Evolutionary conservation across 106 monocot genomes (phyloP).

Genomic region (Alisma plantagoaquatica): DNA sequence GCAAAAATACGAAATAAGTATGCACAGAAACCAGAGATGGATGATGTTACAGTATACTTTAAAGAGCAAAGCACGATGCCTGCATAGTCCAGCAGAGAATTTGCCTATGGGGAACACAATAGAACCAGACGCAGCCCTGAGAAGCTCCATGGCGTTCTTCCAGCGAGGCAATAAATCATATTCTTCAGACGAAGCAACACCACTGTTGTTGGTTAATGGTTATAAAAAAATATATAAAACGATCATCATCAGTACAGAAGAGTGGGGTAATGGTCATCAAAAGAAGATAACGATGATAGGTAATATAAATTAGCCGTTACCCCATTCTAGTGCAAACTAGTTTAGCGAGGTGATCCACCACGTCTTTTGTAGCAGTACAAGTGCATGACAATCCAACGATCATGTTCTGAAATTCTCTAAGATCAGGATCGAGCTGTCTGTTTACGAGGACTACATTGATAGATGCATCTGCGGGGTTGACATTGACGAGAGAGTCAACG

Average conservation of each 20-base stretch:
- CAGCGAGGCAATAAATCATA: slow-evolving; percentile 41
- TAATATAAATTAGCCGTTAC: slow-evolving; percentile 18
- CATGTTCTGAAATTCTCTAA: slow-evolving; percentile 44
- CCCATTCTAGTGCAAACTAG: slow-evolving; percentile 76
- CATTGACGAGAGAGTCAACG: slow-evolving; percentile 47
- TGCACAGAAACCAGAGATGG: no score
- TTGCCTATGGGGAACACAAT: slow-evolving; percentile 69
- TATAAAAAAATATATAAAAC: no score
- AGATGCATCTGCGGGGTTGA: slow-evolving; percentile 52
- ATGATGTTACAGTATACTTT: slow-evolving; percentile 41
- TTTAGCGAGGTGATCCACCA: slow-evolving; percentile 77
- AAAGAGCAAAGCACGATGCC: slow-evolving; percentile 79
- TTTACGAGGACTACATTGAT: slow-evolving; percentile 70
- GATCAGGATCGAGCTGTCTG: slow-evolving; percentile 47
- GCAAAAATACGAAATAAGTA: no score
- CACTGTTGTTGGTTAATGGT: slow-evolving; percentile 45
- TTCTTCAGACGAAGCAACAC: slow-evolving; percentile 56
- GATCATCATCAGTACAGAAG: no score
- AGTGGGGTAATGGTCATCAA: no score
- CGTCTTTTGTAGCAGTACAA: slow-evolving; percentile 44
- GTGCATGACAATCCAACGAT: slow-evolving; percentile 44
- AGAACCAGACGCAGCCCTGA: slow-evolving; percentile 41
- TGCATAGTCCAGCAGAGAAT: slow-evolving; percentile 76
- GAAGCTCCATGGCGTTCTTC: slow-evolving; percentile 41
- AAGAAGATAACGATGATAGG: slow-evolving; percentile 11